Evolutionary conservation across 768 basidiomycete species (phyloP).

Genomic region (Saitozyma sp.): DNA sequence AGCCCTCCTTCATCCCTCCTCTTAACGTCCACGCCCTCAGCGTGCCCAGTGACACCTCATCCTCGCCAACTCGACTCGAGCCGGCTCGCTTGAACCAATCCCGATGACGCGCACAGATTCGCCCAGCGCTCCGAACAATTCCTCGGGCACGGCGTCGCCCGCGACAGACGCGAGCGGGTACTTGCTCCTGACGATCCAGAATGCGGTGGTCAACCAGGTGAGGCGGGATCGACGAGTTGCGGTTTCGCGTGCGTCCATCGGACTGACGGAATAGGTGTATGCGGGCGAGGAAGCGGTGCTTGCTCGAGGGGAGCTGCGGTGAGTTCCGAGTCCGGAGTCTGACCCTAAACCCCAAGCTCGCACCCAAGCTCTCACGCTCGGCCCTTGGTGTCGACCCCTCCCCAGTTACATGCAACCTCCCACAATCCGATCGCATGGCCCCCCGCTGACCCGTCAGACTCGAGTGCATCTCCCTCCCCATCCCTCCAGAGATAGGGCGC

Average conservation of each 20-base stretch:
- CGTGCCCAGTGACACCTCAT: no score
- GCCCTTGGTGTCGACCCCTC: background rate
- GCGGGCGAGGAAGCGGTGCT: slow-evolving; percentile 38
- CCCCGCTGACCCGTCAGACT: slow-evolving; percentile 55
- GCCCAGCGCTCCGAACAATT: no score
- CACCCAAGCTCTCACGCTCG: background rate
- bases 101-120: no score
- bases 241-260: background rate
- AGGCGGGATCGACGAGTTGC: background rate
- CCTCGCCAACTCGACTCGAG: no score
- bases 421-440: background rate
- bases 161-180: slow-evolving; percentile 40
- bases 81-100: no score
- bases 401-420: background rate
- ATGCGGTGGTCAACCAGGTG: slow-evolving; percentile 46
- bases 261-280: slow-evolving; percentile 21
- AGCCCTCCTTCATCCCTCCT: no score
- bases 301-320: slow-evolving; percentile 45
- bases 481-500: slow-evolving; percentile 41
- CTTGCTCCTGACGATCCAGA: slow-evolving; percentile 45
- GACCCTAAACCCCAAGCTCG: background rate
- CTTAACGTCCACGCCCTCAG: no score
- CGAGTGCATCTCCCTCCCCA: slow-evolving; percentile 63
- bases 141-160: slow-evolving; percentile 22
- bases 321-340: slow-evolving; percentile 5